Percentiles rank a stretch among this genome's conserved stretches.
phyloP scores from a whole-genome alignment of 768 basidiomycete genomes.

The Leccinum disarticulatum region DNA sequence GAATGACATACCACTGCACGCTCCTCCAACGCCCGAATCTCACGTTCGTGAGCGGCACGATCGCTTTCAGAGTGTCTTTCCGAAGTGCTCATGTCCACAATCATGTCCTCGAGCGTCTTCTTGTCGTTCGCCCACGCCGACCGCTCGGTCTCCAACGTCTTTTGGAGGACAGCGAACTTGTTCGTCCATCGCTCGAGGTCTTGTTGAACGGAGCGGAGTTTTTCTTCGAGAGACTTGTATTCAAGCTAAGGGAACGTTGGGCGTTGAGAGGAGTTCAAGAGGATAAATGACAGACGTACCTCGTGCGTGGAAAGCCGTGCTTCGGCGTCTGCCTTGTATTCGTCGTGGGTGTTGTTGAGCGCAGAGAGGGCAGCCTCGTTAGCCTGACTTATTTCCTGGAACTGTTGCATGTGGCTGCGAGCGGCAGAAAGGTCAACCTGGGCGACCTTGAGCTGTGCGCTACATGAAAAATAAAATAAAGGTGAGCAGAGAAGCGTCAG shows the following conservation, averaged over 20 bases:
- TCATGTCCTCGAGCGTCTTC: constrained; percentile 78
- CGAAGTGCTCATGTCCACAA: constrained; percentile 75
- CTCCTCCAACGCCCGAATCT: constrained; percentile 65
- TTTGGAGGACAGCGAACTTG: constrained; percentile 59
- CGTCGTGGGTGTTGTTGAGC: constrained; percentile 72
- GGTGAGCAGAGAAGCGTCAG: background rate
- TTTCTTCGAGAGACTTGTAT: constrained; percentile 59
- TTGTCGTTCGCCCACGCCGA: constrained; percentile 74
- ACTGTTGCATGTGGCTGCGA: constrained; percentile 75
- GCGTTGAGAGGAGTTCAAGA: background rate
- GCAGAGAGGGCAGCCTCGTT: constrained; percentile 74
- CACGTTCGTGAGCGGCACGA: constrained; percentile 60
- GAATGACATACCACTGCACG: constrained; percentile 56
- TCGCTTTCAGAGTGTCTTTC: constrained; percentile 68
- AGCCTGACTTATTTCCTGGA: constrained; percentile 72
- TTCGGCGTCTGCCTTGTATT: constrained; percentile 68
- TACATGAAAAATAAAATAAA: constrained; percentile 26
- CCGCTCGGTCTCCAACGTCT: constrained; percentile 67
- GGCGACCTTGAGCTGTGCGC: constrained; percentile 71
- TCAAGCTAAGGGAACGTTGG: constrained; percentile 50
- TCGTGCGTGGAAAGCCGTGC: constrained; percentile 64
- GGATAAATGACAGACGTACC: constrained; percentile 39
- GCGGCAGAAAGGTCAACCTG: constrained; percentile 76
- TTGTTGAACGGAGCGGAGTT: constrained; percentile 50
- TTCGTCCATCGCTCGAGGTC: constrained; percentile 50